Percentiles rank a stretch among this genome's conserved stretches.
These are phyloP conservation scores for Suhomyces taliae DNA, from an alignment of 1,139 yeast species.

Conservation along the genomic window DNA sequence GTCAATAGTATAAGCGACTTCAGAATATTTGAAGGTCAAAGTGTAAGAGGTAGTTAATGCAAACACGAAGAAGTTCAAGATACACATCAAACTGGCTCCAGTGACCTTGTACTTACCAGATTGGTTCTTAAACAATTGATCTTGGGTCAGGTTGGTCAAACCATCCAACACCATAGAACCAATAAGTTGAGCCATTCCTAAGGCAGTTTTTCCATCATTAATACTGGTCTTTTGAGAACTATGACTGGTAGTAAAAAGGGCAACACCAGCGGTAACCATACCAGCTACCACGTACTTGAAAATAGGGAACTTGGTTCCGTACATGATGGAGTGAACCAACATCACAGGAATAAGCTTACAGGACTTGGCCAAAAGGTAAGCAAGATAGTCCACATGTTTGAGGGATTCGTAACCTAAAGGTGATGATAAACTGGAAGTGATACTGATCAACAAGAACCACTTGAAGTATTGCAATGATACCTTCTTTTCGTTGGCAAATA, in stretches of 20 bases:
- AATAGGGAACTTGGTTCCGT: constrained; percentile 68
- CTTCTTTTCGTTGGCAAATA: constrained; percentile 25
- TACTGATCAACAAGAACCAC: constrained; percentile 62
- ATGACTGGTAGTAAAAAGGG: constrained; percentile 63
- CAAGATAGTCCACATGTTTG: constrained; percentile 81
- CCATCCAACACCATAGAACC: constrained; percentile 83
- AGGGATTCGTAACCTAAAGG: constrained; percentile 79
- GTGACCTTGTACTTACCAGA: constrained; percentile 27
- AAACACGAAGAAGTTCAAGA: constrained; percentile 63
- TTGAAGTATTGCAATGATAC: constrained; percentile 25
- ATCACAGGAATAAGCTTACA: constrained; percentile 93
- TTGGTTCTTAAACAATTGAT: constrained; percentile 59
- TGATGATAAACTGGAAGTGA: constrained; percentile 77
- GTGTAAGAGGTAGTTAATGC: constrained; percentile 42
- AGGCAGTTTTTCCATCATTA: constrained; percentile 42
- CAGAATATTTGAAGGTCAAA: constrained; percentile 42
- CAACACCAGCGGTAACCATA: constrained; percentile 78
- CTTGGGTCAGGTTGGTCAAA: constrained; percentile 90
- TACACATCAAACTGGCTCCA: constrained; percentile 88
- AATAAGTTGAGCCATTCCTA: constrained; percentile 62
- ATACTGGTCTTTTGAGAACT: constrained; percentile 24
- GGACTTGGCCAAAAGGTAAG: constrained; percentile 83
- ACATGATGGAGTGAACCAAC: constrained; percentile 74
- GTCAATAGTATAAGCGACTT: constrained; percentile 46
- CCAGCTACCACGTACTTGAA: constrained; percentile 78